Evolutionary conservation across 2,329 filamentous ascomycete species (phyloP).

Genomic region (Metarhizium rileyi): DNA sequence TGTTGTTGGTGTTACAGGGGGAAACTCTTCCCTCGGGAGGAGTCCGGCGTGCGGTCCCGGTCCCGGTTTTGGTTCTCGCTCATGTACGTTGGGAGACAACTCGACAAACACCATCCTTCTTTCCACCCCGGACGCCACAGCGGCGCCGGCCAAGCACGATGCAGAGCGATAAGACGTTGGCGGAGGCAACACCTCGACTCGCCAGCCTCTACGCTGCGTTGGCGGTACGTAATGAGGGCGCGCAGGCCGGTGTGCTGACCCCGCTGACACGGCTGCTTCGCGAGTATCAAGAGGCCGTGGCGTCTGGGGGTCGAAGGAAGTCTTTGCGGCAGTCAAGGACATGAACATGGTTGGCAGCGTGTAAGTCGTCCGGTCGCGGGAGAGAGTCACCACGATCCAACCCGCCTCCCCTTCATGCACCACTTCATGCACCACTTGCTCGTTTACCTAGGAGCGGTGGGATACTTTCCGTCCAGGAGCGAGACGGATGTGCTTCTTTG

Average conservation of each 20-base stretch:
- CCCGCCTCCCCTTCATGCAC: background rate
- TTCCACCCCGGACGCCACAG: conserved; percentile 4
- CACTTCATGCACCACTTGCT: background rate
- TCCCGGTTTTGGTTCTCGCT: no score
- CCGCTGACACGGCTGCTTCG: background rate
- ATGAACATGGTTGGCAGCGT: background rate
- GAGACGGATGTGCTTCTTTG: background rate
- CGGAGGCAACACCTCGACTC: background rate
- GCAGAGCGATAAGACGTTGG: conserved; percentile 1
- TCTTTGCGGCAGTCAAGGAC: background rate
- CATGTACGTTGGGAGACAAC: background rate
- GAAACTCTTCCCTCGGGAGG: background rate
- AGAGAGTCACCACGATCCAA: background rate
- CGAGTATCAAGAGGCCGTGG: background rate
- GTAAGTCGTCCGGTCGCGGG: background rate
- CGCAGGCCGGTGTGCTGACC: background rate
- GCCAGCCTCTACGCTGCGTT: background rate
- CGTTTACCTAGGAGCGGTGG: background rate
- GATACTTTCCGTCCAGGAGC: background rate
- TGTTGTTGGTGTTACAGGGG: background rate
- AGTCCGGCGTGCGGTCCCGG: background rate
- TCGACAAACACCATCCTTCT: background rate
- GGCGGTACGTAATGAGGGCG: conserved; percentile 1
- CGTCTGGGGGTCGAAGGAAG: background rate
- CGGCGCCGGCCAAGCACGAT: no score